Percentiles rank a stretch among this genome's conserved stretches.
These are phyloP conservation scores for Plantago lanceolata DNA, from an alignment of 305 asterid genomes.

Conservation along the genomic window DNA sequence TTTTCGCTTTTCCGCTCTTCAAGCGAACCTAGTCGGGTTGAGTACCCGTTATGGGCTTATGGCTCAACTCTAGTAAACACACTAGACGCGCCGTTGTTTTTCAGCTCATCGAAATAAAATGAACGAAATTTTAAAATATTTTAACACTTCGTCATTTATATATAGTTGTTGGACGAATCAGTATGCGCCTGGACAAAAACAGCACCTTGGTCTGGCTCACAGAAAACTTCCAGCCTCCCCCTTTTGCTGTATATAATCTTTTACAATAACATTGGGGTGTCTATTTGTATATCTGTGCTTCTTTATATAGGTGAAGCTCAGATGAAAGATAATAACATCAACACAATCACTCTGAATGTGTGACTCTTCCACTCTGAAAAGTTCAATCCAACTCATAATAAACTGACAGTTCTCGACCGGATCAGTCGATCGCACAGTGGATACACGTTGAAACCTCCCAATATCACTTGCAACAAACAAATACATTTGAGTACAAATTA, in stretches of 20 bases:
- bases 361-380: slow-evolving; percentile 19
- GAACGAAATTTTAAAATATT: no score
- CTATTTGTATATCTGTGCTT: slow-evolving; percentile 5
- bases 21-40: no score
- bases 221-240: slow-evolving; percentile 74
- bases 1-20: no score
- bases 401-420: no score
- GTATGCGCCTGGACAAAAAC: slow-evolving; percentile 73
- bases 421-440: no score
- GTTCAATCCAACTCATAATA: not conserved
- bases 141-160: not conserved
- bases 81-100: no score
- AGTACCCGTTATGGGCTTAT: no score
- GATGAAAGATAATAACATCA: slow-evolving; percentile 22
- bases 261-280: not conserved
- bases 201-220: slow-evolving; percentile 68
- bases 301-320: slow-evolving; percentile 32
- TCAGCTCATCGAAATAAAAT: no score
- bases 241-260: slow-evolving; percentile 18
- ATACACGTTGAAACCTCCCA: no score
- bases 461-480: not conserved
- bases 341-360: slow-evolving; percentile 28
- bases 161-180: slow-evolving; percentile 26
- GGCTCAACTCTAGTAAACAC: no score
- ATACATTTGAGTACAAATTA: not conserved